Base-by-base conservation (phyloP, 2,329 filamentous ascomycete species). In the Xylaria sp. region DNA sequence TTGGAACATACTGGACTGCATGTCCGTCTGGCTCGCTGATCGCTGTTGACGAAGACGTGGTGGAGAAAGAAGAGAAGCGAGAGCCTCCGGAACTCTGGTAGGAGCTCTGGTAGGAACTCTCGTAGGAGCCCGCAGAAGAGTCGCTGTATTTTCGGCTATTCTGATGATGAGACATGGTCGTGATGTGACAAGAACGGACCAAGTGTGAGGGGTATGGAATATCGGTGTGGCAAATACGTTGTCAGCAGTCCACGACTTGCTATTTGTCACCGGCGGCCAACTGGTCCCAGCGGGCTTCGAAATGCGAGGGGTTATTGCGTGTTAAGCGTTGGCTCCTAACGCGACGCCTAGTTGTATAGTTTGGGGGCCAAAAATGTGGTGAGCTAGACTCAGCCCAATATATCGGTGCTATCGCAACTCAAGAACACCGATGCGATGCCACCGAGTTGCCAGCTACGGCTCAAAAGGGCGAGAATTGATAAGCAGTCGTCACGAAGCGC, bases 341-440 rank as follows among this genome's bases (percentile, higher is more conserved):
- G 35, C n/a, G 60, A 63, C 50, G 35, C 44, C 63, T n/a, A 58
- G 40, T 51, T 32, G 55, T 32, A 21, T 16, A 53, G 50, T 50
- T 67, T 69, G 57, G 66, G 67, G 67, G 69, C 57, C 47, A 66
- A 57, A 64, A 64, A 59, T 48, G 27, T 50, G 54, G 25, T 50
- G 57, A 51, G 50, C 57, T 25, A 23, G 53, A 40, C 42, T 32
- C n/a, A 9, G 35, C 40, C 64, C 25, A 40, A 21, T 35, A 35
- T 40, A 23, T 35, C 25, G 35, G 21, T 18, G n/a, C 32, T 53
- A 12, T 57, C 48, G 58, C 66, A 37, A 32, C 25, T 54, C 27
- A 18, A 44, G 47, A 21, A 53, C 25, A 58, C n/a, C 13, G 25
- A 63, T n/a, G 51, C 60, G 53, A 68, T 50, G 29, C 18, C 54